Conservation (phyloP, 805 yeast genomes). For the Wickerhamiella dianesei region DNA sequence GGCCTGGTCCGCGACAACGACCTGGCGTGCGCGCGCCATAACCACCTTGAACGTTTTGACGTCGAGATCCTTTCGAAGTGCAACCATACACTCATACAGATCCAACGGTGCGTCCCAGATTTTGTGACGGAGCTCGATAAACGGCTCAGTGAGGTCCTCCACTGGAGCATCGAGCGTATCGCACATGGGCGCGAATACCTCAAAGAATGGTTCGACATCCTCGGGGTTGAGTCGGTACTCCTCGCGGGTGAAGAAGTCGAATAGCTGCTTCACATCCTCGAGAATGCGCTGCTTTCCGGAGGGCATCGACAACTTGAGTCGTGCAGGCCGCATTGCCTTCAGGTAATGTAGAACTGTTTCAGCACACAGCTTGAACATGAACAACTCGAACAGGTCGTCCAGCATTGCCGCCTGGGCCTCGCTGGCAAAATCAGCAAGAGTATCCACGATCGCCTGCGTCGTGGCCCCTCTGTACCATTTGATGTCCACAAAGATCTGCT, state of each 20-base stretch:
- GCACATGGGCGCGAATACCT: slow-evolving; percentile 47
- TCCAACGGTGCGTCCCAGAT: slow-evolving; percentile 70
- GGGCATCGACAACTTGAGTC: slow-evolving; percentile 29
- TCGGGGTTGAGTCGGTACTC: slow-evolving; percentile 23
- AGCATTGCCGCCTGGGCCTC: slow-evolving; percentile 46
- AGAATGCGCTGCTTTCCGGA: slow-evolving; percentile 38
- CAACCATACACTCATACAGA: slow-evolving; percentile 51
- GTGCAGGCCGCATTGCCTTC: slow-evolving; percentile 32
- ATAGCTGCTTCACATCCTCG: slow-evolving; percentile 46
- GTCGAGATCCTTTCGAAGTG: slow-evolving; percentile 29
- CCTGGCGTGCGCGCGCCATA: slow-evolving; percentile 22
- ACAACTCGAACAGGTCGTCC: slow-evolving; percentile 39
- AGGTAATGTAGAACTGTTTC: slow-evolving; percentile 39
- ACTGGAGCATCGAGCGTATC: slow-evolving; percentile 38
- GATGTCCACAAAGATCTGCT: slow-evolving; percentile 44
- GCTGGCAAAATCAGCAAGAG: slow-evolving; percentile 58
- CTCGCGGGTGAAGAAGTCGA: slow-evolving; percentile 37
- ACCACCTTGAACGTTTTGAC: slow-evolving; percentile 21
- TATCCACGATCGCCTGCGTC: slow-evolving; percentile 51
- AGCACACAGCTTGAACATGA: slow-evolving; percentile 41
- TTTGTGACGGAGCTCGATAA: slow-evolving; percentile 46
- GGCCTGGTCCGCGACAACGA: slow-evolving; percentile 13
- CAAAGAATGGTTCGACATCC: slow-evolving; percentile 36
- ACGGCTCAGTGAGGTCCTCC: slow-evolving; percentile 38
- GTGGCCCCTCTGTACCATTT: slow-evolving; percentile 53